phyloP scores from a whole-genome alignment of 1,284 basidiomycete species.

The Cutaneotrichosporon mucoides region DNA sequence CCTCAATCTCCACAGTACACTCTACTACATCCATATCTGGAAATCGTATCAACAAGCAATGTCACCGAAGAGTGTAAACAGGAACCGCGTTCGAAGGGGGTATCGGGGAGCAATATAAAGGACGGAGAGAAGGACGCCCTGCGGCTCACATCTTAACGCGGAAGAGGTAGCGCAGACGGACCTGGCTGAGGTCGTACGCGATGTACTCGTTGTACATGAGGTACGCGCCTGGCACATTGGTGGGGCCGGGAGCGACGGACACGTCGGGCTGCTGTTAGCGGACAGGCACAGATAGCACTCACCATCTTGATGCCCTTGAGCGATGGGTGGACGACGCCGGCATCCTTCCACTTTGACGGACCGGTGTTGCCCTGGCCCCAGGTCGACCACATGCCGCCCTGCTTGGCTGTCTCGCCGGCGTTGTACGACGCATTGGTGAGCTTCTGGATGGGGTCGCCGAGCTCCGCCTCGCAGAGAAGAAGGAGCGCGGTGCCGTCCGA shows the following conservation, averaged over 20 bases:
- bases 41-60: no score
- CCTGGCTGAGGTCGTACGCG: conserved; percentile 16
- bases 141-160: conserved; percentile 8
- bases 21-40: no score
- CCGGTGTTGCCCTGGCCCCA: conserved; percentile 19
- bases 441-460: conserved; percentile 17
- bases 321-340: conserved; percentile 11
- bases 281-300: neutral
- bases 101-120: no score
- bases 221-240: conserved; percentile 8
- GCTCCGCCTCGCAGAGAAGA: conserved; percentile 23
- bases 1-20: no score
- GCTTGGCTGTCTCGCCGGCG: conserved; percentile 14
- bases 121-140: no score
- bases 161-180: conserved; percentile 22
- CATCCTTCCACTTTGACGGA: conserved; percentile 21
- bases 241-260: conserved; percentile 2
- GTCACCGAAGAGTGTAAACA: no score
- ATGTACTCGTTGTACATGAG: conserved; percentile 26
- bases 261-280: conserved; percentile 10
- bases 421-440: conserved; percentile 15
- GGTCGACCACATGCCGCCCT: conserved; percentile 13
- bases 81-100: no score
- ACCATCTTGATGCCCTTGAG: conserved; percentile 19
- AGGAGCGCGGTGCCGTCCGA: conserved; percentile 16